Base-by-base conservation (phyloP, 371 early-diverging fungal species). In the Gilbertella persicaria region DNA sequence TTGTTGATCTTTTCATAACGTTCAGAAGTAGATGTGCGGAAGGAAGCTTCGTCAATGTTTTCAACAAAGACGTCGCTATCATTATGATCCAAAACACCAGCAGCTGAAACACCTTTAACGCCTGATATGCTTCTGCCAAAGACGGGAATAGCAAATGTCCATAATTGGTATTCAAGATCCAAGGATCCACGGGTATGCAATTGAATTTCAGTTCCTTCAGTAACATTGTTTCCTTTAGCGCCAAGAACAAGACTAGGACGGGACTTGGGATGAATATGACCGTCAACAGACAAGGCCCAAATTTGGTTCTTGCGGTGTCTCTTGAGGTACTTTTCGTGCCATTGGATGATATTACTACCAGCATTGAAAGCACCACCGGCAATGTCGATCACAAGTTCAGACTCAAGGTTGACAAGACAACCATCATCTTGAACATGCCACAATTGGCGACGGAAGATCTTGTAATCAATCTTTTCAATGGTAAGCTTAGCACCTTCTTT, bases 351-450 rank as follows among this genome's bases (percentile, higher is more conserved):
- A 23, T 67, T 54, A 58, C 62, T 49, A n/a, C 66, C 62, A 7
- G 42, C 51, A 9, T 54, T 41, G n/a, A 75, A 39, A 10, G 66
- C 65, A 42, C 80, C 80, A 16, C 64, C 68, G 14, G 76, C 77
- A 25, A 70, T 56, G 38, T 84, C 85, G 44, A 84, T 69, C 8
- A 78, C 83, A 40, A 64, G 71, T 14, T 62, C 64, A 20, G 83
- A 64, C 26, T 52, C 75, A 44, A 81, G 67, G 44, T 81, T 82
- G 44, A 69, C 54, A 10, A 84, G 46, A 39, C 69, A 80, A 19
- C 79, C 79, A 52, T 66, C 66, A 17, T 80, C 71, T 37, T 76
- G 73, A 25, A 68, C 72, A 20, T 64, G 64, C 85, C 85, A 84
- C 28, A 84, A 49, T 49, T 82, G 83, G 29, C 72, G 64, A 50